These are phyloP conservation scores for Vitis vinifera DNA, from an alignment of 164 flowering plant species.

Conservation along the genomic window ASM3070453v1 NC_081819.1:11007501-11008000, in stretches of 20 bases:
- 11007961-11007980: neutral
- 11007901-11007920: conserved; percentile 44
- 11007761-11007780: conserved; percentile 57
- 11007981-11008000: too few relatives aligned
- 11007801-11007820: too few relatives aligned
- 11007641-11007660: conserved; percentile 12
- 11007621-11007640: neutral
- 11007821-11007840: too few relatives aligned
- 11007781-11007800: conserved; percentile 39
- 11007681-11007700: conserved; percentile 41
- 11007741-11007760: conserved; percentile 59
- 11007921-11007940: conserved; percentile 55
- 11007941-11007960: conserved; percentile 54
- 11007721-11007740: conserved; percentile 64
- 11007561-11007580: too few relatives aligned
- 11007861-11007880: conserved; percentile 41
- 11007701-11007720: conserved; percentile 55
- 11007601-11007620: neutral
- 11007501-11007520: too few relatives aligned
- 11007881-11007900: conserved; percentile 63
- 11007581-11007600: too few relatives aligned
- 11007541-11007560: too few relatives aligned
- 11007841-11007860: too few relatives aligned
- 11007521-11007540: too few relatives aligned
- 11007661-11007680: conserved; percentile 28